phyloP scores from a whole-genome alignment of 495 filamentous ascomycete species.

The Daldinia grandis region DNA sequence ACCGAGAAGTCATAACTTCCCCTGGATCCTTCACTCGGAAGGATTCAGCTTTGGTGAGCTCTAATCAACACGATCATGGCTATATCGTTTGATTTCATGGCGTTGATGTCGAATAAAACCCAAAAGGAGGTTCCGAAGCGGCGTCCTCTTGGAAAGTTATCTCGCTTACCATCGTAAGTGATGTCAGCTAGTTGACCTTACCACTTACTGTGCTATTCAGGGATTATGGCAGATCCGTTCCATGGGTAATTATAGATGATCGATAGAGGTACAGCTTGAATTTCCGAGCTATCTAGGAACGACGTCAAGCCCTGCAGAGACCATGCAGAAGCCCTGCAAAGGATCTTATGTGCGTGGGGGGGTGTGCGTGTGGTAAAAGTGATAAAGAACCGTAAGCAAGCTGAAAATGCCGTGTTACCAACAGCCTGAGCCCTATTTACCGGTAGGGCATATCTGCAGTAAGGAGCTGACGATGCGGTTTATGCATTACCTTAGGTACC shows the following conservation, averaged over 20 bases:
- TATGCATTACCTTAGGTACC: too few relatives aligned
- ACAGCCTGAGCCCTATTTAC: neutral
- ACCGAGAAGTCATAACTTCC: neutral
- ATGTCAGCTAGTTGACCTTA: neutral
- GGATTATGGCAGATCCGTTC: constrained; percentile 1
- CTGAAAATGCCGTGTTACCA: neutral
- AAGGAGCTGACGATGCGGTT: neutral
- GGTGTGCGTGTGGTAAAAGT: neutral
- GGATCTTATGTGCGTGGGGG: neutral
- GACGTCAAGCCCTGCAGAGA: neutral
- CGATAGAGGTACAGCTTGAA: neutral
- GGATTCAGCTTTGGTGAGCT: constrained; percentile 2
- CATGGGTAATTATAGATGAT: constrained; percentile 4
- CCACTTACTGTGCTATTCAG: neutral
- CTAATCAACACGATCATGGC: neutral
- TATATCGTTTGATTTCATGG: neutral
- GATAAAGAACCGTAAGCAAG: neutral
- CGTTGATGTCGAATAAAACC: neutral
- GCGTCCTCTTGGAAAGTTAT: neutral
- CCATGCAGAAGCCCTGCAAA: neutral
- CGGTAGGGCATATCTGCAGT: neutral
- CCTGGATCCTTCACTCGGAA: constrained; percentile 1
- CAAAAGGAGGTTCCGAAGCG: constrained; percentile 9
- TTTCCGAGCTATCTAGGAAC: neutral
- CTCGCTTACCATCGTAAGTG: neutral